Evolutionary conservation across 768 basidiomycete genomes (phyloP), one percentile per base, ranked within the genome.

Genomic region (Suillus paluster): DNA sequence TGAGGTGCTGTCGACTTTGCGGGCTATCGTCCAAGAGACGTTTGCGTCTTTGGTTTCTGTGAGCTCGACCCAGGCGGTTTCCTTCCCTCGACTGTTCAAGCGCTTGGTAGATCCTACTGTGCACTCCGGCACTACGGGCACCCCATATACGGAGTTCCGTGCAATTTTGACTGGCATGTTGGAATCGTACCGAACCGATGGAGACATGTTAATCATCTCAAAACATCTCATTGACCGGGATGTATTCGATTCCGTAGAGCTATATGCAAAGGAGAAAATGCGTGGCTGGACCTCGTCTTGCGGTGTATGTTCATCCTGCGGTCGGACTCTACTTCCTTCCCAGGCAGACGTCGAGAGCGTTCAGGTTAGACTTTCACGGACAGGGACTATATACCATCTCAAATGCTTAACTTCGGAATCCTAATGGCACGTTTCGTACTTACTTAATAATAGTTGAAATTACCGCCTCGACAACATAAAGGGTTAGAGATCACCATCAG

Each of bases 111-210:
- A 94, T 66, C 85, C 89, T 2, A 81, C 87, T 5, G 79, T 87
- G 2, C 73, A 79, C 33, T 73, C 80, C 15, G 71, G 78, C 23
- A 78, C 86, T 1, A 79, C 82, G 25, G 83, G 86, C 38, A 85
- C 87, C 14, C 86, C 88, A 30, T 99, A 98, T 75, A 87, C 89
- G 23, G 96, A 99, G 75, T 97, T 99, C 75, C 84, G 94, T 49
- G 84, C 86, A 12, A 95, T 99, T 63, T 80, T 99, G 34, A 89
- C 88, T 1, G 91, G 94, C n/a, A 99, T 99, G 94, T 77, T 99
- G 68, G 95, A 97, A 70, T 91, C 94, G 2, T 99, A 98, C 77
- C 87, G 90, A 42, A 87, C 91, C 4, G 96, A 99, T 65, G 93
- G 92, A 30, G 96, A 98, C 66, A 86, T 96, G 82, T 79, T 99